Evolutionary conservation across 2,329 filamentous ascomycete species (phyloP).

Genomic region (Trichoderma guizhouense): DNA sequence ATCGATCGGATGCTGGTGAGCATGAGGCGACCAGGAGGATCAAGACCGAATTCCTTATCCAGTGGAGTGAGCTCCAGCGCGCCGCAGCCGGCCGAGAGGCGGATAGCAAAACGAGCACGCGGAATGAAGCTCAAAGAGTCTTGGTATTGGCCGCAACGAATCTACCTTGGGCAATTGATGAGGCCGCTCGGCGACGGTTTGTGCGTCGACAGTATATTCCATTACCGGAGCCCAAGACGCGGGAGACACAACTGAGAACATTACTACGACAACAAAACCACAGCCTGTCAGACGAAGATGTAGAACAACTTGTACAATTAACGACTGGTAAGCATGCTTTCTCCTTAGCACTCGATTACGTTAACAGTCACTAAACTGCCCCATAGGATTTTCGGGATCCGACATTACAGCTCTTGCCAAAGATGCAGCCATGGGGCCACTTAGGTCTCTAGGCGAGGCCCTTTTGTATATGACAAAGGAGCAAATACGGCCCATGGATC

Average conservation of each 20-base stretch:
- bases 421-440: constrained; percentile 94
- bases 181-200: constrained; percentile 86
- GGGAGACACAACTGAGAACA: constrained; percentile 73
- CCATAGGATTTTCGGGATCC: constrained; percentile 86
- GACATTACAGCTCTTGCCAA: constrained; percentile 97
- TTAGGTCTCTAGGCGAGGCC: constrained; percentile 85
- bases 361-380: background rate
- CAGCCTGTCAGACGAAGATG: constrained; percentile 66
- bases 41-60: constrained; percentile 96
- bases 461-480: constrained; percentile 90
- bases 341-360: background rate
- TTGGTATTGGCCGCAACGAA: constrained; percentile 95
- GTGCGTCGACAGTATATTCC: constrained; percentile 95
- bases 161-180: constrained; percentile 95
- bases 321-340: constrained; percentile 69
- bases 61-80: constrained; percentile 91
- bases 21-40: constrained; percentile 91
- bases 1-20: constrained; percentile 77
- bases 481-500: constrained; percentile 81
- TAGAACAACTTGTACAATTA: constrained; percentile 68
- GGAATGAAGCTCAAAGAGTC: constrained; percentile 81
- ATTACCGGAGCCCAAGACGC: constrained; percentile 78
- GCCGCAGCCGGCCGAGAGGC: constrained; percentile 83
- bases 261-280: constrained; percentile 87
- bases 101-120: constrained; percentile 62